Evolutionary conservation across 768 basidiomycete genomes (phyloP).

Genomic region (Mycena haematopus): DNA sequence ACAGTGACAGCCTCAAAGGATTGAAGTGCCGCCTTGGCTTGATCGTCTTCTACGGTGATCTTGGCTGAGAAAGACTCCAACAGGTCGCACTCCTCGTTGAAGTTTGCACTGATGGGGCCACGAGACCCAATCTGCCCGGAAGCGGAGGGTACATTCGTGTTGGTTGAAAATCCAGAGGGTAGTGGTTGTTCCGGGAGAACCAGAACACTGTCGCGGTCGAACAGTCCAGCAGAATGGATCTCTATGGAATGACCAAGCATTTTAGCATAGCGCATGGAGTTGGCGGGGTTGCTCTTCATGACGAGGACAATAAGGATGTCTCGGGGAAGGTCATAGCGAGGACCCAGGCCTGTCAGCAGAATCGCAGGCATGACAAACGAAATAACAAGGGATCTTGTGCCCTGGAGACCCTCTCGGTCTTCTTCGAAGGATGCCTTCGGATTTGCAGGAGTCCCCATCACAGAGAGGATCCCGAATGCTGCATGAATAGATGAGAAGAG

Average conservation of each 20-base stretch:
- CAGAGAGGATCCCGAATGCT: conserved; percentile 25
- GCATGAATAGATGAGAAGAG: conserved; percentile 28
- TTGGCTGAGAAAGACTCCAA: conserved; percentile 28
- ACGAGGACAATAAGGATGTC: conserved; percentile 6
- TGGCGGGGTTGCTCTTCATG: conserved; percentile 15
- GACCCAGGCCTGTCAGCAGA: conserved; percentile 7
- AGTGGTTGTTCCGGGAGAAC: conserved; percentile 18
- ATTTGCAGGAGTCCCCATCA: conserved; percentile 20
- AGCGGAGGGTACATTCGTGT: not conserved
- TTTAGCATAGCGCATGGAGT: conserved; percentile 6
- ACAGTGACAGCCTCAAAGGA: conserved; percentile 25
- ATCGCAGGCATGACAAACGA: conserved; percentile 21
- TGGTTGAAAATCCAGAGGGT: conserved; percentile 6
- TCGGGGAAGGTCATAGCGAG: conserved; percentile 12
- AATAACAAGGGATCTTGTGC: conserved; percentile 13
- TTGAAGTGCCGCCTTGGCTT: conserved; percentile 29
- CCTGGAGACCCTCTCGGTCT: conserved; percentile 22
- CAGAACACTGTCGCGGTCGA: conserved; percentile 16
- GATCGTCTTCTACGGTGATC: conserved; percentile 30
- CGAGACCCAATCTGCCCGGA: conserved; percentile 31
- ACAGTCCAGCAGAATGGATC: conserved; percentile 9
- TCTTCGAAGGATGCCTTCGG: conserved; percentile 31
- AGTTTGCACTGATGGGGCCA: conserved; percentile 25
- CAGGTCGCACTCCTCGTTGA: conserved; percentile 37
- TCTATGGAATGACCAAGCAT: conserved; percentile 12